These are phyloP conservation scores for Saccharomycopsis babjevae DNA, from an alignment of 805 yeast species.

Conservation along the genomic window DNA sequence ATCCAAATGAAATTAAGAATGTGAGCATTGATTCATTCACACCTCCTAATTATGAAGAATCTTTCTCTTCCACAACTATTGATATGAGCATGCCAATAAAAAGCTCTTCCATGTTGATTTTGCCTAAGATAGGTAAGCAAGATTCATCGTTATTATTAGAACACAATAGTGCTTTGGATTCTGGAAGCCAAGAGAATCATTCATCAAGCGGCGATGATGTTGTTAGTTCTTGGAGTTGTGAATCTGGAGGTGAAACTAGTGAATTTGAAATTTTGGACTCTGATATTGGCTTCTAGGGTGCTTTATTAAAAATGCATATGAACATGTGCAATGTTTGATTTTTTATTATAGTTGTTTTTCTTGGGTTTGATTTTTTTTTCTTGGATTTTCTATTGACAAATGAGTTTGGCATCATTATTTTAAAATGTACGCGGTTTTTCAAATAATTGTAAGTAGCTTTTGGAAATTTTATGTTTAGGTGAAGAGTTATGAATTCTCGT, in stretches of 20 bases:
- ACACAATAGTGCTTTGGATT: background rate
- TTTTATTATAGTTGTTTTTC: no score
- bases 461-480: no score
- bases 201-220: constrained; percentile 1
- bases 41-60: background rate
- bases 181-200: background rate
- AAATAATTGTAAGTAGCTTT: no score
- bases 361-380: no score
- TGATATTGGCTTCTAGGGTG: constrained; percentile 2
- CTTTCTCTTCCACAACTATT: background rate
- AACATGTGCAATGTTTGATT: no score
- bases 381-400: no score
- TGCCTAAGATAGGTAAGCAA: constrained; percentile 9
- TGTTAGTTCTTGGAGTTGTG: constrained; percentile 1
- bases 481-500: no score
- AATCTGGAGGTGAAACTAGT: background rate
- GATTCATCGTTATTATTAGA: constrained; percentile 5
- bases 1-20: background rate
- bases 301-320: background rate
- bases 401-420: no score
- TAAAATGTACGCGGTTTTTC: no score
- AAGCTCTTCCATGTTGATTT: constrained; percentile 6
- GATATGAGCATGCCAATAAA: background rate
- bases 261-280: constrained; percentile 15
- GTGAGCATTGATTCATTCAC: background rate